These are phyloP conservation scores for Parafenestella ontariensis DNA, from an alignment of 2,329 filamentous ascomycete genomes.

Conservation along the genomic window DNA sequence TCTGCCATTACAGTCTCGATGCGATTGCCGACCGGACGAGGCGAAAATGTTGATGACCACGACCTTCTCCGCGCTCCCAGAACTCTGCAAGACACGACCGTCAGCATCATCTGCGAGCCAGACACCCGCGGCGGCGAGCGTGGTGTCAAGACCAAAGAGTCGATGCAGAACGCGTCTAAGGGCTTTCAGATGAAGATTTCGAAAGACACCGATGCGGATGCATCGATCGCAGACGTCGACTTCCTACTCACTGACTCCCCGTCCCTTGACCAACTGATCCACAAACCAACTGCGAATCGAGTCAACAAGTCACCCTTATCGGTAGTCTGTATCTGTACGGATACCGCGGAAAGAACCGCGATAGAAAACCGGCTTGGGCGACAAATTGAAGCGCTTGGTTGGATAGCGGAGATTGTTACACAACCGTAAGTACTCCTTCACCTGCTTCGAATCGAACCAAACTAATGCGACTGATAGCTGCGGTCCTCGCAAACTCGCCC, in stretches of 20 bases:
- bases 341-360: slow-evolving; percentile 34
- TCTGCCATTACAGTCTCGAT: slow-evolving; percentile 36
- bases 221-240: slow-evolving; percentile 21
- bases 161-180: slow-evolving; percentile 32
- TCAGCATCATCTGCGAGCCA: slow-evolving; percentile 30
- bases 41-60: slow-evolving; percentile 17
- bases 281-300: slow-evolving; percentile 19
- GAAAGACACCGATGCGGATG: slow-evolving; percentile 16
- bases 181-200: slow-evolving; percentile 32
- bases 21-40: slow-evolving; percentile 25
- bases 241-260: slow-evolving; percentile 37
- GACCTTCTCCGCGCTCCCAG: slow-evolving; percentile 20
- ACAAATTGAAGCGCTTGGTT: slow-evolving; percentile 33
- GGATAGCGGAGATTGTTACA: slow-evolving; percentile 34
- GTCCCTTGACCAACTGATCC: slow-evolving; percentile 30
- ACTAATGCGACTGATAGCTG: slow-evolving; percentile 20
- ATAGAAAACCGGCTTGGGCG: slow-evolving; percentile 28
- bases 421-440: slow-evolving; percentile 30
- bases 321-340: slow-evolving; percentile 39
- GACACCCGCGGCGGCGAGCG: slow-evolving; percentile 27
- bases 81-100: slow-evolving; percentile 25
- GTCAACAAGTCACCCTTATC: slow-evolving; percentile 23
- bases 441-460: not conserved
- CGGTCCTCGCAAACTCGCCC: slow-evolving; percentile 36
- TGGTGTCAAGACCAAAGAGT: slow-evolving; percentile 34